A percentile compares a stretch with the other conserved stretches of the same genome.
Conservation (phyloP, 495 filamentous ascomycete species). For the Hypoxylon crocopeplum region DNA sequence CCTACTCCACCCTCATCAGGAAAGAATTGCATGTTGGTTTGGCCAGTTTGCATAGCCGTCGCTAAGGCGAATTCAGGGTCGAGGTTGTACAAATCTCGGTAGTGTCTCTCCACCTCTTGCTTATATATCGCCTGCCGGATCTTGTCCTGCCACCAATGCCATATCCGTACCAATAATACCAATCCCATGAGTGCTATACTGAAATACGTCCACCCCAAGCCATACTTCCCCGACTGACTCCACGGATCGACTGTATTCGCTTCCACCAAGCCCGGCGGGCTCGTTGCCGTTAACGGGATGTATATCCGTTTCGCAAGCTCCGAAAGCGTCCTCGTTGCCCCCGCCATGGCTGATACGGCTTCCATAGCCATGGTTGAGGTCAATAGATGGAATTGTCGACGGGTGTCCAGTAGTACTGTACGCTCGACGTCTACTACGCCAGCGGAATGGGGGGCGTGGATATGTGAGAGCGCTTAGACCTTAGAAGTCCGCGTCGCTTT, state of each 20-base stretch:
- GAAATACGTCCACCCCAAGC: slow-evolving; percentile 87
- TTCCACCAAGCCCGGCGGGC: slow-evolving; percentile 71
- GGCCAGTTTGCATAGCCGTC: slow-evolving; percentile 70
- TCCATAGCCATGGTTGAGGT: slow-evolving; percentile 18
- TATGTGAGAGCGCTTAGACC: slow-evolving; percentile 1
- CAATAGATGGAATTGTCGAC: background rate
- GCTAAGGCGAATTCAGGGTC: slow-evolving; percentile 71
- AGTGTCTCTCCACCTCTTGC: slow-evolving; percentile 68
- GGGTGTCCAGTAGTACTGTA: slow-evolving; percentile 11
- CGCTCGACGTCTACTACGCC: slow-evolving; percentile 16
- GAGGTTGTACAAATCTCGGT: slow-evolving; percentile 58
- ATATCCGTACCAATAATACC: slow-evolving; percentile 71
- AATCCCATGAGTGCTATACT: slow-evolving; percentile 71
- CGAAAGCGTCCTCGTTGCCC: slow-evolving; percentile 39
- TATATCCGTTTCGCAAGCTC: slow-evolving; percentile 74
- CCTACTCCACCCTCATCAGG: slow-evolving; percentile 58
- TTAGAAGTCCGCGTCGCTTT: slow-evolving; percentile 3
- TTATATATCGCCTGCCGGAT: slow-evolving; percentile 83
- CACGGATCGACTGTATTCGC: slow-evolving; percentile 82
- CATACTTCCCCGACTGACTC: slow-evolving; percentile 83
- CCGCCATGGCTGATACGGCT: slow-evolving; percentile 20
- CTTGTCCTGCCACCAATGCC: slow-evolving; percentile 87
- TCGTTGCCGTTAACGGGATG: slow-evolving; percentile 73
- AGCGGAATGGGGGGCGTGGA: background rate
- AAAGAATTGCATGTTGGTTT: slow-evolving; percentile 73